Evolutionary conservation across 108 stramenopile genomes (phyloP), one percentile per base, ranked within the genome.

Genomic region (Pseudonitzschia delicatissima): DNA sequence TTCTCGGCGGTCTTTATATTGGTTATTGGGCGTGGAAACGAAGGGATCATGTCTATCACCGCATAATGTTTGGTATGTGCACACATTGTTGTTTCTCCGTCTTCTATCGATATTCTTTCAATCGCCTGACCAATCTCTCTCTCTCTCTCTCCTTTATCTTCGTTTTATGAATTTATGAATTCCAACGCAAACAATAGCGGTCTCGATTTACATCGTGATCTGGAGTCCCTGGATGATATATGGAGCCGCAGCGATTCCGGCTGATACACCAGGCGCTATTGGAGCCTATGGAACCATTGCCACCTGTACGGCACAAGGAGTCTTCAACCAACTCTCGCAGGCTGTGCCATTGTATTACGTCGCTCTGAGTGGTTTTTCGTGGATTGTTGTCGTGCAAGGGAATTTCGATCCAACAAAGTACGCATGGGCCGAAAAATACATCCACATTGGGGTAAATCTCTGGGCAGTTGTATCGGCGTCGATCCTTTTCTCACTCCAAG

Each of bases 261-360:
- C 13, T 18, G 61, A 40, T n/a, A 62, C 61, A 17, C 44, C 40
- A n/a, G 61, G 23, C n/a, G 35, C 35, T 6, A 44, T 39, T 39
- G 61, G 61, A 13, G 61, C 61, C 4, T 11, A 45, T 0, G 78
- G 78, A 3, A 74, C 73, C 27, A 45, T 62, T 6, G 57, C 23
- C 5, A 66, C 78, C 27, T 79, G 78, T 53, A 71, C 50, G 2
- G 69, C 73, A 17, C 78, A 79, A 57, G 78, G 78, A 8, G 74
- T 74, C 68, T 73, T 78, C 35, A 69, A 69, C 23, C 77, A 78
- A 37, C 35, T 78, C 4, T 48, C 53, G 4, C 42, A 62, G 21
- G 33, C 25, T 4, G 23, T 32, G 20, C 50, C 66, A 7, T 27
- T 55, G 13, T 67, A 67, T 36, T 42, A 29, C 11, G 28, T 45